A percentile compares a stretch with the other conserved stretches of the same genome.
Conservation (phyloP, 805 yeast species). For the Nakazawaea pomicola region DNA sequence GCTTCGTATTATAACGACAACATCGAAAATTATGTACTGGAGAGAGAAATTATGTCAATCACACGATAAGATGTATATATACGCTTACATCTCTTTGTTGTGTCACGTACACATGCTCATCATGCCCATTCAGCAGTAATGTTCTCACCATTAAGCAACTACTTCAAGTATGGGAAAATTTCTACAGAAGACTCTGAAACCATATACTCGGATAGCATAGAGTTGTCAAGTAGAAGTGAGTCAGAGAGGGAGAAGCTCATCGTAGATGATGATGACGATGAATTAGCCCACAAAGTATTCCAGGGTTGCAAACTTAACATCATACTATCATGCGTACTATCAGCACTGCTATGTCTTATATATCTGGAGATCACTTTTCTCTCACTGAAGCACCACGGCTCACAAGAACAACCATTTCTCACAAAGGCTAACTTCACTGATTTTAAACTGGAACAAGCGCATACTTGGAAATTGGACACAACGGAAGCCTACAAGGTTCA, state of each 20-base stretch:
- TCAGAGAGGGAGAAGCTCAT: background rate
- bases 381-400: slow-evolving; percentile 8
- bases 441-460: too few relatives aligned
- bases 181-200: background rate
- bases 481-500: slow-evolving; percentile 21
- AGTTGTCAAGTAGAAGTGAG: background rate
- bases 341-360: background rate
- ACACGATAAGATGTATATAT: too few relatives aligned
- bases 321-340: background rate
- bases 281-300: background rate
- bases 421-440: background rate
- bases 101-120: too few relatives aligned
- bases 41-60: too few relatives aligned
- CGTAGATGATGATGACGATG: slow-evolving; percentile 5
- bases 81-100: too few relatives aligned
- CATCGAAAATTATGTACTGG: too few relatives aligned
- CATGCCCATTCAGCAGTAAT: too few relatives aligned
- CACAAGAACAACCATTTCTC: slow-evolving; percentile 8
- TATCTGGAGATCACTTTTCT: slow-evolving; percentile 1
- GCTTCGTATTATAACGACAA: too few relatives aligned
- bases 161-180: background rate
- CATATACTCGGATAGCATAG: background rate
- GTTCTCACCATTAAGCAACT: too few relatives aligned
- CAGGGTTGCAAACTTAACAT: slow-evolving; percentile 1
- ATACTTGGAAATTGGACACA: slow-evolving; percentile 26